Evolutionary conservation across 1,139 yeast species (phyloP).

Genomic region (Eremothecium cymbalariae): DNA sequence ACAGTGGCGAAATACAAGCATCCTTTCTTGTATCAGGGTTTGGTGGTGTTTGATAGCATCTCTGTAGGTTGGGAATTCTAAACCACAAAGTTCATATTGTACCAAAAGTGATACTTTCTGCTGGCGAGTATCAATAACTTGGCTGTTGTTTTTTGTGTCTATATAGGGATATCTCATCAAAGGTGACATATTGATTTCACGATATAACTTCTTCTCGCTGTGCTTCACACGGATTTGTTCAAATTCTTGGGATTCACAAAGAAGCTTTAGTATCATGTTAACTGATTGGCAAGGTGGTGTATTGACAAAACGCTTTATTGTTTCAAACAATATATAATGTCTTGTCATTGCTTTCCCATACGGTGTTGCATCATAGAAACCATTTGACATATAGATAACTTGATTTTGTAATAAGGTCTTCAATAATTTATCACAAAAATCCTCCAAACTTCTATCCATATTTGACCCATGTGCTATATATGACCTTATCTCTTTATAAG

Average conservation of each 20-base stretch:
- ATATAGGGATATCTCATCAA: constrained; percentile 32
- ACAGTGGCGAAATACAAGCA: constrained; percentile 35
- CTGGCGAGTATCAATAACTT: constrained; percentile 21
- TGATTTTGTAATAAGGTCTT: constrained; percentile 27
- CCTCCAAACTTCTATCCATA: constrained; percentile 28
- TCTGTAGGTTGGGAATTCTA: constrained; percentile 37
- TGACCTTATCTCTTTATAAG: constrained; percentile 30
- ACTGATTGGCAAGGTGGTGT: constrained; percentile 16
- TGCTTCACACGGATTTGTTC: constrained; percentile 35
- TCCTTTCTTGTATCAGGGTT: constrained; percentile 38
- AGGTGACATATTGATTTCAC: constrained; percentile 36
- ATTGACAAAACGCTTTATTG: constrained; percentile 35
- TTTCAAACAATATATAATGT: constrained; percentile 39
- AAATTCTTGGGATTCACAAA: constrained; percentile 38
- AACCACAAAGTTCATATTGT: constrained; percentile 43
- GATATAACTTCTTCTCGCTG: constrained; percentile 39
- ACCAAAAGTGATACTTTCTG: constrained; percentile 36
- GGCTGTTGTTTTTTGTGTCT: constrained; percentile 21
- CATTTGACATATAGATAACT: constrained; percentile 24
- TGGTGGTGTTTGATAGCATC: constrained; percentile 36
- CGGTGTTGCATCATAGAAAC: constrained; percentile 29
- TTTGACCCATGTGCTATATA: constrained; percentile 13
- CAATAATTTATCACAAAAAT: constrained; percentile 32
- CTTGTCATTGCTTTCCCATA: constrained; percentile 42
- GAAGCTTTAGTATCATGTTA: constrained; percentile 25